Evolutionary conservation across 176 grass and related monocot species (phyloP), one percentile per base, ranked within the genome.

Genomic region (Aegilops bicornis): DNA sequence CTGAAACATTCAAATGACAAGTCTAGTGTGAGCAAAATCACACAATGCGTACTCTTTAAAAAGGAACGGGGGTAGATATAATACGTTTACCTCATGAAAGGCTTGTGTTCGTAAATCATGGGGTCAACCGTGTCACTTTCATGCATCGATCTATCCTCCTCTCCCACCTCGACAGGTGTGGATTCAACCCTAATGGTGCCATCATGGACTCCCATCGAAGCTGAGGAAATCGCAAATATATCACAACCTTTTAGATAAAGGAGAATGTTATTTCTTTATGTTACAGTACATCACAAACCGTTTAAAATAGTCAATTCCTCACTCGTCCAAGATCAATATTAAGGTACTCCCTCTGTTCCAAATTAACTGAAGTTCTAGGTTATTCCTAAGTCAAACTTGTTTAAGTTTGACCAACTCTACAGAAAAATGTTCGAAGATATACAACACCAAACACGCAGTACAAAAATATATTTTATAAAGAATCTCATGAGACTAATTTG

Each of bases 131-230:
- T 23, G 1, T 62, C 59, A 62, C 3, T 62, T 22, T 0, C 59
- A 66, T 66, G 64, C 27, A 1, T 31, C 13, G 14, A 66, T 14
- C 14, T 66, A 66, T 66, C 64, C 1, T 17, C 27, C 2, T 0
- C 13, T 66, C 27, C 64, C 13, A 31, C 27, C 64, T 66, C 1
- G 2, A 3, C 27, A 3, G 5, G 30, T 3, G 30, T 66, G 7
- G 27, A 66, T 0, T 66, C 13, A 3, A 31, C 7, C 1, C 6
- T 6, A 7, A 2, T 31, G 13, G 1, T 0, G 0, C 7, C 7
- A 30, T 17, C 64, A 31, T 66, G 64, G 6, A 68, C 42, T 1
- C 42, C 13, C 16, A 10, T 69, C 3, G 3, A 69, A 69, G 35
- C 31, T 69, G 67, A 1, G 16, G 16, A 20, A 1, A 32, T 36